Percentiles rank a stretch among this genome's conserved stretches.
Conservation (phyloP, 23 red algal genomes). For the Chondrus crispus region DNA sequence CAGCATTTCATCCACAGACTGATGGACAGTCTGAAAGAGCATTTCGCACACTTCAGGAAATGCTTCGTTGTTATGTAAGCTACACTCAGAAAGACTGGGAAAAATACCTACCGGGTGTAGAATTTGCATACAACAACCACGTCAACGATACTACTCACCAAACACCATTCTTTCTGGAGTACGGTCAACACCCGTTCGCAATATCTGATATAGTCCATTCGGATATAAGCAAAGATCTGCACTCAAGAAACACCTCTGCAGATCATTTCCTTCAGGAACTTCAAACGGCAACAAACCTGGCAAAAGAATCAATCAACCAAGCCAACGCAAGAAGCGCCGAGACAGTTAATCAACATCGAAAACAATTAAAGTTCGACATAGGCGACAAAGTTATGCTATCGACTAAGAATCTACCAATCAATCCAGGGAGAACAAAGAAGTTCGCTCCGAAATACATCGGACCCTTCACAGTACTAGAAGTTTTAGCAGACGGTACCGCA, state of each 20-base stretch:
- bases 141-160: constrained; percentile 5
- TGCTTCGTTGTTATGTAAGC: not conserved
- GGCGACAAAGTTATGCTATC: not conserved
- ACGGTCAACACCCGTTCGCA: not conserved
- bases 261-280: not conserved
- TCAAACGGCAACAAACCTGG: not conserved
- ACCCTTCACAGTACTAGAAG: not conserved
- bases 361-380: not conserved
- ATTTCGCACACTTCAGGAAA: constrained; percentile 17
- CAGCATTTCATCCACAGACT: constrained; percentile 29
- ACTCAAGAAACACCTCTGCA: not conserved
- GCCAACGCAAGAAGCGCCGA: not conserved
- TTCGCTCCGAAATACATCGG: constrained; percentile 2
- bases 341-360: not conserved
- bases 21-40: constrained; percentile 31
- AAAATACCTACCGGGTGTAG: constrained; percentile 6
- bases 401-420: not conserved
- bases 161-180: constrained; percentile 25
- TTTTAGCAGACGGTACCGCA: not conserved
- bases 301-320: not conserved
- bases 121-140: constrained; percentile 24
- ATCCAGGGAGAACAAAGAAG: not conserved
- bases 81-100: constrained; percentile 29
- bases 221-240: not conserved
- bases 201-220: not conserved